phyloP scores from a whole-genome alignment of 2,329 filamentous ascomycete genomes.

The Fusarium sp. region DNA sequence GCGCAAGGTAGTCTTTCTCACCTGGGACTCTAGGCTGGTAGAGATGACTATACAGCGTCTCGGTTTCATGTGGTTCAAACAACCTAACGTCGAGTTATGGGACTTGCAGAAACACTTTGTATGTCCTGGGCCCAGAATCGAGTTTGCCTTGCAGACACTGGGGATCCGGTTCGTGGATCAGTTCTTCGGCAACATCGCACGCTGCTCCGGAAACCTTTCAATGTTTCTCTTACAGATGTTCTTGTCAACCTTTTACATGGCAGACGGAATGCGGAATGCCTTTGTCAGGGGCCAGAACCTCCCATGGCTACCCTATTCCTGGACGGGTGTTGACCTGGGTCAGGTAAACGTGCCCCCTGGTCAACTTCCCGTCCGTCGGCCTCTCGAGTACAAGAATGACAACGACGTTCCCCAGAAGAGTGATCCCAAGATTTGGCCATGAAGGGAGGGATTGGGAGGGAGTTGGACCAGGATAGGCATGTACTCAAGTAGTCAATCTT shows the following conservation, averaged over 20 bases:
- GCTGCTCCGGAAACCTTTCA: background rate
- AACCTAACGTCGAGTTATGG: background rate
- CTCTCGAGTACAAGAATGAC: background rate
- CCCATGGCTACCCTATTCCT: background rate
- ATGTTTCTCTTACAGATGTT: background rate
- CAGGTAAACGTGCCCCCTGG: background rate
- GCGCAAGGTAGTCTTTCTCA: background rate
- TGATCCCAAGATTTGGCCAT: background rate
- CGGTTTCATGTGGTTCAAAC: background rate
- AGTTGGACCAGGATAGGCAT: background rate
- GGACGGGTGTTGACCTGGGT: background rate
- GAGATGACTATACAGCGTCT: background rate
- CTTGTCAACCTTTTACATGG: background rate
- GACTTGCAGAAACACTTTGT: background rate
- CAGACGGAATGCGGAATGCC: background rate
- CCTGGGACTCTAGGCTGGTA: background rate
- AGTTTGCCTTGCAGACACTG: background rate
- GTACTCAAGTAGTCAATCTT: background rate
- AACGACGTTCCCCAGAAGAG: background rate
- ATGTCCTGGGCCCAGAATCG: background rate
- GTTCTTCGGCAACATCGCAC: background rate
- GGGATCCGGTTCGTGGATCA: background rate
- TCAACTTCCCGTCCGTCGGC: background rate
- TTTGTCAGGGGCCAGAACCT: background rate
- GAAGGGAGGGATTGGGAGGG: background rate